Percentiles rank a stretch among this genome's conserved stretches.
phyloP scores from a whole-genome alignment of 495 filamentous ascomycete genomes.

The Articulospora tetracladia region DNA sequence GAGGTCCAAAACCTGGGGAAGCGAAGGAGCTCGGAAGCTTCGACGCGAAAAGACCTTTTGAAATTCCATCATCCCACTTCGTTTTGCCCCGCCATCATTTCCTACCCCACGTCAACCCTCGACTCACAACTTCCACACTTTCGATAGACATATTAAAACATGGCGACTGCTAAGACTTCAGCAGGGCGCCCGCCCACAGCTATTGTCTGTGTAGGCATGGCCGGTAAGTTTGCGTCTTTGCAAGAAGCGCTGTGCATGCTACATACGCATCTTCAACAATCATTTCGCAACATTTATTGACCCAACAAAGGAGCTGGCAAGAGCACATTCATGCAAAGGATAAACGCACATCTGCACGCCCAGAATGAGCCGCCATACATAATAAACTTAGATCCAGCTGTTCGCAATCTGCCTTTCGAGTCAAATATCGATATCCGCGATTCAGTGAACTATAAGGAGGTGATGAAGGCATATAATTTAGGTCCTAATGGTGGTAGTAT shows the following conservation, averaged over 20 bases:
- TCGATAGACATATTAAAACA: background rate
- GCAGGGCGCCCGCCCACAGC: slow-evolving; percentile 40
- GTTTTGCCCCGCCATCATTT: slow-evolving; percentile 16
- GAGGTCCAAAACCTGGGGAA: slow-evolving; percentile 1
- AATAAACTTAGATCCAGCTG: slow-evolving; percentile 95
- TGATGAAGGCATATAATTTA: slow-evolving; percentile 98
- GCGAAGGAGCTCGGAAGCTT: slow-evolving; percentile 31
- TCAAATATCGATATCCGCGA: slow-evolving; percentile 99
- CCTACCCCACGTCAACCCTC: background rate
- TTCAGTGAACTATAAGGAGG: slow-evolving; percentile 98
- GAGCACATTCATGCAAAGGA: slow-evolving; percentile 97
- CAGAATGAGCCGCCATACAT: slow-evolving; percentile 79
- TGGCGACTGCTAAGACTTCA: slow-evolving; percentile 18
- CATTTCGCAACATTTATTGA: too few species aligned
- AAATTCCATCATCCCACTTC: slow-evolving; percentile 3
- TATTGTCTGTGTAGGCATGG: slow-evolving; percentile 97
- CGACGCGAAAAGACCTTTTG: slow-evolving; percentile 21
- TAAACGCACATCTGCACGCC: slow-evolving; percentile 83
- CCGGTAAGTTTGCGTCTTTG: slow-evolving; percentile 47
- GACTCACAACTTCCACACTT: background rate
- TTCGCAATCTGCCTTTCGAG: slow-evolving; percentile 93
- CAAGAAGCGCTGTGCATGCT: background rate
- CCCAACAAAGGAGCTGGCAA: slow-evolving; percentile 73
- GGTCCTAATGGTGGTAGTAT: slow-evolving; percentile 81
- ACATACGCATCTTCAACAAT: background rate